Base-by-base conservation (phyloP, 148 eudicot genomes). In the Diospyros kaki region DNA sequence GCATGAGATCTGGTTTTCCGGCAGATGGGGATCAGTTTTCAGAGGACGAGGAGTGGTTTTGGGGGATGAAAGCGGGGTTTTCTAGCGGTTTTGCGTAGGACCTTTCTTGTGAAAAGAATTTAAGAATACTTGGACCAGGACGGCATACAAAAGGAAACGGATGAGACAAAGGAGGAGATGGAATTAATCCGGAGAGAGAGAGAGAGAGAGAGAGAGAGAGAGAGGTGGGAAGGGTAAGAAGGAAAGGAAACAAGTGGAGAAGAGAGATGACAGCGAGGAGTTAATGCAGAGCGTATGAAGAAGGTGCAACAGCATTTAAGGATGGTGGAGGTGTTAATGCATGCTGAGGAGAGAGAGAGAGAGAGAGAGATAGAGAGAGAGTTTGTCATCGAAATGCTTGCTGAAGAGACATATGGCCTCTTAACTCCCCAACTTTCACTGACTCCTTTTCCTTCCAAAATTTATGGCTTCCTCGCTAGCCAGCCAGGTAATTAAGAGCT, bases 61-160 rank as follows among this genome's bases (percentile, higher is more conserved):
- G 69, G 39, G 6, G 14, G 53, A 13, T 9, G 10, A 6, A 13
- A 60, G 52, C 7, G 65, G 7, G 18, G 63, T 62, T 78, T 68
- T 55, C 46, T 41, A 54, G 63, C 63, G 50, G 63, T 55, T 70
- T 5, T 8, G 50, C 41, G 10, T 70, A 39, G 50, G 50, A 62
- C 61, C 44, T 78, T 80, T 76, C 87, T 78, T 75, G 88, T 83
- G 88, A 87, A 61, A 73, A 71, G 88, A 87, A 84, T 83, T 84
- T 63, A 82, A 73, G 90, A 80, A 72, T 74, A 54, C 48, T 60
- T 71, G 60, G 68, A 45, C 51, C 61, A 12, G 51, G n/a, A 7
- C 40, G 73, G 41, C 50, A 78, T 64, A 54, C 68, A 68, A 48
- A 28, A 51, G 53, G 75, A 73, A 67, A 66, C 68, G 39, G 76